Evolutionary conservation across 2,329 filamentous ascomycete species (phyloP).

Genomic region (Lachnellula subtilissima): DNA sequence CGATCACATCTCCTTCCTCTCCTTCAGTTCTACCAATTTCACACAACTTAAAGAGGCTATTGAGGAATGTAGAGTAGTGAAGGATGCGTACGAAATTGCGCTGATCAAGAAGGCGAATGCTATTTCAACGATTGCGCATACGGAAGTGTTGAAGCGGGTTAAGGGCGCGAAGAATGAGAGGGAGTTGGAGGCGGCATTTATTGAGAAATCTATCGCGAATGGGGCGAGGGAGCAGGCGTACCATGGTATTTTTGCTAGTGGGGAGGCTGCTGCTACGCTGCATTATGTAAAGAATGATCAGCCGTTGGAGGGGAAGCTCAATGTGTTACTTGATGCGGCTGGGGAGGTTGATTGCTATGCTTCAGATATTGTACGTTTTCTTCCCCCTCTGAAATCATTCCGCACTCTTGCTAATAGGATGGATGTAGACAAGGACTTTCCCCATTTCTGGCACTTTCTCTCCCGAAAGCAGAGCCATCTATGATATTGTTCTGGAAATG

Average conservation of each 20-base stretch:
- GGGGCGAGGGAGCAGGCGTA: constrained; percentile 83
- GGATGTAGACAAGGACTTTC: constrained; percentile 74
- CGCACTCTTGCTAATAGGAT: constrained; percentile 1
- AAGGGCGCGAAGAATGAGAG: constrained; percentile 67
- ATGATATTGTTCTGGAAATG: constrained; percentile 82
- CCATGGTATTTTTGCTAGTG: constrained; percentile 77
- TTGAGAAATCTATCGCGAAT: constrained; percentile 68
- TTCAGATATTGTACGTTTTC: constrained; percentile 52
- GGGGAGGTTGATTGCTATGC: constrained; percentile 71
- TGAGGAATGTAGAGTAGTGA: constrained; percentile 63
- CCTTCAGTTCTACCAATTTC: constrained; percentile 61
- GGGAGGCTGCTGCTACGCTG: constrained; percentile 74
- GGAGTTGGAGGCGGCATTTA: constrained; percentile 76
- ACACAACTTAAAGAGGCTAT: constrained; percentile 55
- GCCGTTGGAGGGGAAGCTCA: constrained; percentile 64
- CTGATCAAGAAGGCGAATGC: constrained; percentile 68
- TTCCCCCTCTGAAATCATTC: not conserved
- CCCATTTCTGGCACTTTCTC: constrained; percentile 71
- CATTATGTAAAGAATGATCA: constrained; percentile 82
- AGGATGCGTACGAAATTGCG: constrained; percentile 70
- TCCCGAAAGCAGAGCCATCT: constrained; percentile 66
- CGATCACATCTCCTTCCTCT: constrained; percentile 64
- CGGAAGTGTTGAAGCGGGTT: constrained; percentile 55
- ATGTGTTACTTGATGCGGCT: constrained; percentile 81
- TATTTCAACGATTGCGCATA: constrained; percentile 64